These are phyloP conservation scores for Theobroma cacao DNA, from an alignment of 345 rosid genomes.

Conservation along the genomic window DNA sequence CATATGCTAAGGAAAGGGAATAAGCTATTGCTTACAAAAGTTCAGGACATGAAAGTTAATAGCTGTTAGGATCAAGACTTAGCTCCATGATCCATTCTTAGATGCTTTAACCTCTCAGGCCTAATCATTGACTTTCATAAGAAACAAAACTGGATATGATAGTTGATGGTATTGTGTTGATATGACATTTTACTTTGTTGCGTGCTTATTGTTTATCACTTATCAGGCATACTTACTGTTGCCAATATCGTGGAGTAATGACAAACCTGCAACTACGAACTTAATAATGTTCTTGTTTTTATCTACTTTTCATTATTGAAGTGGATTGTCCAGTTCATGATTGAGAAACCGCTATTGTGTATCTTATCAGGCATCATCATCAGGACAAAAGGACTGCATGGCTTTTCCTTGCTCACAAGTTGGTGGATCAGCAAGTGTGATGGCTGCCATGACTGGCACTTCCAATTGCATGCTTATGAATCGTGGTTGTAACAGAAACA, in stretches of 20 bases:
- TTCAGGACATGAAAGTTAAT: not conserved
- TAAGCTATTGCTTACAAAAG: not conserved
- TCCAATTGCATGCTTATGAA: constrained; percentile 37
- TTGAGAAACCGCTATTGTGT: constrained; percentile 11
- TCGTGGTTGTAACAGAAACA: constrained; percentile 38
- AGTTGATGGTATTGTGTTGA: not conserved
- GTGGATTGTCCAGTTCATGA: not conserved
- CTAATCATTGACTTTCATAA: not conserved
- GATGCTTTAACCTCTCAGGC: not conserved
- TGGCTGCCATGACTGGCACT: constrained; percentile 25
- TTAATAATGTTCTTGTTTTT: not conserved
- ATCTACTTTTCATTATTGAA: not conserved
- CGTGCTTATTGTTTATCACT: not conserved
- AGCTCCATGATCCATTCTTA: not conserved
- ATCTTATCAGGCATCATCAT: constrained; percentile 46
- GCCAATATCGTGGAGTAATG: not conserved
- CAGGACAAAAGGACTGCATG: constrained; percentile 41
- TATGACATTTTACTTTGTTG: not conserved
- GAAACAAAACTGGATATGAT: not conserved
- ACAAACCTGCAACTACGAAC: not conserved
- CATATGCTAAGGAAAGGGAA: not conserved
- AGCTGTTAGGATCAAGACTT: not conserved
- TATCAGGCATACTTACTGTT: not conserved
- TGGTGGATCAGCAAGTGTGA: constrained; percentile 23
- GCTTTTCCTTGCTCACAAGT: constrained; percentile 37